Conservation (phyloP, 2,329 filamentous ascomycete species). For the Fonsecaea nubica region DNA sequence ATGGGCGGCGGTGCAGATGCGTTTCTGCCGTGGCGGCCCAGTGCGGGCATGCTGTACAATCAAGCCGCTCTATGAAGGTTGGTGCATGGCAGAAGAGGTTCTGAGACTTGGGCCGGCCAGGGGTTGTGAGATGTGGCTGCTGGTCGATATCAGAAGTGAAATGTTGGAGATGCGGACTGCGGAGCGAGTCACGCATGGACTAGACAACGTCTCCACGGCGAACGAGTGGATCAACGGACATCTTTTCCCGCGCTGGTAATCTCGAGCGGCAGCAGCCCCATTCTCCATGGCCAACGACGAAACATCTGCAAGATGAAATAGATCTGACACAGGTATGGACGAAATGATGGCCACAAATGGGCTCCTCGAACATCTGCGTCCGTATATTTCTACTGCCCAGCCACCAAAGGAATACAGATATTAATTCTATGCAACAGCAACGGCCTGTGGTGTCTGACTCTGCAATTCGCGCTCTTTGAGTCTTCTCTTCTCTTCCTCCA, state of each 20-base stretch:
- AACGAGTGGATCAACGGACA: too few relatives aligned
- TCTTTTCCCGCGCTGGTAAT: too few relatives aligned
- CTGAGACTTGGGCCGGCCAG: not conserved
- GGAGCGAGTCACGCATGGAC: not conserved
- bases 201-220: too few relatives aligned
- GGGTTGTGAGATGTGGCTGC: not conserved
- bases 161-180: not conserved
- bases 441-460: slow-evolving; percentile 12
- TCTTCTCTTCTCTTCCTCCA: slow-evolving; percentile 52
- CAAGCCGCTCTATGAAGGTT: not conserved
- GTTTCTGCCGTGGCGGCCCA: not conserved
- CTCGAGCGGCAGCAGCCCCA: too few relatives aligned
- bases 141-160: not conserved
- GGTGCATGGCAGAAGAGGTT: not conserved
- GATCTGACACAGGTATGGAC: too few relatives aligned
- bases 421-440: slow-evolving; percentile 15
- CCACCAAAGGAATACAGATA: not conserved
- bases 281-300: too few relatives aligned
- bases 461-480: slow-evolving; percentile 35
- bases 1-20: slow-evolving; percentile 5
- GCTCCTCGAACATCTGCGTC: not conserved
- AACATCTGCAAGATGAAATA: too few relatives aligned
- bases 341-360: not conserved
- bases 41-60: slow-evolving; percentile 15
- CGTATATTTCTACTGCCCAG: not conserved